A percentile compares a stretch with the other conserved stretches of the same genome.
These are phyloP conservation scores for Boletus huronensis DNA, from an alignment of 768 basidiomycete genomes.

Conservation along the genomic window DNA sequence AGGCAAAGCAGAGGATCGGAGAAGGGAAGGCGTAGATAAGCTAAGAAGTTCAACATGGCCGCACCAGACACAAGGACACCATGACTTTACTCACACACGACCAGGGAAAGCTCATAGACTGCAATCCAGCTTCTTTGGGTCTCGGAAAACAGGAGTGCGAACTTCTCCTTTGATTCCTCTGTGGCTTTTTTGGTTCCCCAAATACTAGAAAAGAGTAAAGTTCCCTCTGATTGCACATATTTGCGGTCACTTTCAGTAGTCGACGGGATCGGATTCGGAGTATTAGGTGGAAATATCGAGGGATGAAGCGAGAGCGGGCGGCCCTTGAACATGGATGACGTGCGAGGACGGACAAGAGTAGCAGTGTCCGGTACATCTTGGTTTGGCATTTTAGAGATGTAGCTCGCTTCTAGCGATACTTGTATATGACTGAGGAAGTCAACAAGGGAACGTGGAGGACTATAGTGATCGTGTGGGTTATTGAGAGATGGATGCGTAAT, in stretches of 20 bases:
- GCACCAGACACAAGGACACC: background rate
- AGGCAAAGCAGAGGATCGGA: conserved; percentile 77
- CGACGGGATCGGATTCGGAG: conserved; percentile 80
- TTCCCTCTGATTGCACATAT: conserved; percentile 78
- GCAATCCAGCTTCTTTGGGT: conserved; percentile 67
- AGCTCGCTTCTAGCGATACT: conserved; percentile 77
- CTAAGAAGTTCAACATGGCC: conserved; percentile 36
- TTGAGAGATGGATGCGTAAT: conserved; percentile 34
- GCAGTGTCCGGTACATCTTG: conserved; percentile 36
- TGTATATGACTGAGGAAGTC: conserved; percentile 67
- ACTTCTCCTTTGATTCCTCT: conserved; percentile 49
- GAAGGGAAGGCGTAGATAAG: conserved; percentile 68
- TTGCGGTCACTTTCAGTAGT: conserved; percentile 69
- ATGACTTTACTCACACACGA: conserved; percentile 61
- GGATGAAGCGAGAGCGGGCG: conserved; percentile 44
- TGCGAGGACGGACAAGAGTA: conserved; percentile 51
- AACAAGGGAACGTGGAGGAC: conserved; percentile 42
- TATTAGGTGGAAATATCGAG: conserved; percentile 75
- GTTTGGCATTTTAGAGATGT: conserved; percentile 52
- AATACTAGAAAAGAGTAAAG: conserved; percentile 61
- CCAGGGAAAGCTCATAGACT: conserved; percentile 71
- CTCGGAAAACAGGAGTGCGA: conserved; percentile 65
- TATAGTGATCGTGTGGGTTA: conserved; percentile 15
- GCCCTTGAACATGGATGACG: conserved; percentile 41
- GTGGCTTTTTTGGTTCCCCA: conserved; percentile 62